Conservation (phyloP, 73 alveolate genomes). For the Paraurostyla sp. region DNA sequence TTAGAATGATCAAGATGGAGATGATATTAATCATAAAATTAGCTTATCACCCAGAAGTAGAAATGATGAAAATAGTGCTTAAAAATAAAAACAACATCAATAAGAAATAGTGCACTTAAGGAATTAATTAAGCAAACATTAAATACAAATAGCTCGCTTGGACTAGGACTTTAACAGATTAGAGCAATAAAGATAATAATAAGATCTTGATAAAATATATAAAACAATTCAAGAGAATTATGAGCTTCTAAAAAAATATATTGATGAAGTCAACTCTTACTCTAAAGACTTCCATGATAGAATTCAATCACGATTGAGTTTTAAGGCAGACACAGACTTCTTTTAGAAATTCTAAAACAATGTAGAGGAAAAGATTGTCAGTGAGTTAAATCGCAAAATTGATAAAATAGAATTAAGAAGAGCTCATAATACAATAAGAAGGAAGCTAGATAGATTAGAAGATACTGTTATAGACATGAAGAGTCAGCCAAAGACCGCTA, state of each 20-base stretch:
- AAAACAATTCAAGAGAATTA: constrained; percentile 48
- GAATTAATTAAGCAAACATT: not conserved
- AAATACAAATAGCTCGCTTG: not conserved
- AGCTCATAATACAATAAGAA: constrained; percentile 61
- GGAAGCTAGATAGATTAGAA: constrained; percentile 53
- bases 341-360: constrained; percentile 47
- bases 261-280: constrained; percentile 63
- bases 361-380: constrained; percentile 66
- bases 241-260: constrained; percentile 56
- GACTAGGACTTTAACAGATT: constrained; percentile 25
- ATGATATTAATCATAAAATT: not conserved
- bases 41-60: not conserved
- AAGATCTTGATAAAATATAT: constrained; percentile 55
- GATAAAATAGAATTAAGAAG: constrained; percentile 62
- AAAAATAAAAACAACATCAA: not conserved
- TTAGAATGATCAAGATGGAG: not conserved
- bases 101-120: not conserved
- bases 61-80: not conserved
- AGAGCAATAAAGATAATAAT: constrained; percentile 7
- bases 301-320: constrained; percentile 40
- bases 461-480: constrained; percentile 42
- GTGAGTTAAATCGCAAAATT: constrained; percentile 56
- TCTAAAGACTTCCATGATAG: constrained; percentile 51
- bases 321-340: constrained; percentile 63
- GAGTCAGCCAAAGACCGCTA: not conserved